These are phyloP conservation scores for Willaertia magna DNA, from an alignment of 208 protist species.

Conservation along the genomic window DNA sequence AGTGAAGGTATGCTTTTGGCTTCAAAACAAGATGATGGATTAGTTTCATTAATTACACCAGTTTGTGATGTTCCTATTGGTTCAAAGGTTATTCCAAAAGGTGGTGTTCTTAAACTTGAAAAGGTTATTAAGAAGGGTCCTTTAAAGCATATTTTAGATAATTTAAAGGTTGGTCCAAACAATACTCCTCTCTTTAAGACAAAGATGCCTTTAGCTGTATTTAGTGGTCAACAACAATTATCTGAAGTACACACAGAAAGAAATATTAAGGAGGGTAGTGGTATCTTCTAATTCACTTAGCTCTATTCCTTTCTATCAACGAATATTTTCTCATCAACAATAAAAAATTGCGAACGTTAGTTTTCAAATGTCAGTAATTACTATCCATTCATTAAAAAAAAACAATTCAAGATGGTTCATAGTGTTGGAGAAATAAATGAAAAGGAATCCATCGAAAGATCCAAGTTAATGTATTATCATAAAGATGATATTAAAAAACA, in stretches of 20 bases:
- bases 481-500: too few relatives aligned
- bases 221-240: not conserved
- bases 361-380: too few relatives aligned
- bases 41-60: not conserved
- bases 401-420: too few relatives aligned
- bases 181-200: not conserved
- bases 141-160: not conserved
- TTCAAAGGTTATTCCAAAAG: not conserved
- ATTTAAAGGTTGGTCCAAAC: not conserved
- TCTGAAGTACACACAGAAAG: not conserved
- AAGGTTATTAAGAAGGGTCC: not conserved
- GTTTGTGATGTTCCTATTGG: not conserved
- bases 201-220: not conserved
- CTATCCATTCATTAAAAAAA: too few relatives aligned
- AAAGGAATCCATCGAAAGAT: too few relatives aligned
- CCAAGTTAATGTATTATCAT: too few relatives aligned
- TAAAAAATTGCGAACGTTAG: too few relatives aligned
- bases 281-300: not conserved
- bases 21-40: not conserved
- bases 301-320: too few relatives aligned
- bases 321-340: too few relatives aligned
- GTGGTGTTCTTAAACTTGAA: not conserved
- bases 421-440: too few relatives aligned
- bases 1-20: slow-evolving; percentile 8
- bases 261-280: not conserved